Evolutionary conservation across 164 flowering plant species (phyloP).

Genomic region (Saururus chinensis): DNA sequence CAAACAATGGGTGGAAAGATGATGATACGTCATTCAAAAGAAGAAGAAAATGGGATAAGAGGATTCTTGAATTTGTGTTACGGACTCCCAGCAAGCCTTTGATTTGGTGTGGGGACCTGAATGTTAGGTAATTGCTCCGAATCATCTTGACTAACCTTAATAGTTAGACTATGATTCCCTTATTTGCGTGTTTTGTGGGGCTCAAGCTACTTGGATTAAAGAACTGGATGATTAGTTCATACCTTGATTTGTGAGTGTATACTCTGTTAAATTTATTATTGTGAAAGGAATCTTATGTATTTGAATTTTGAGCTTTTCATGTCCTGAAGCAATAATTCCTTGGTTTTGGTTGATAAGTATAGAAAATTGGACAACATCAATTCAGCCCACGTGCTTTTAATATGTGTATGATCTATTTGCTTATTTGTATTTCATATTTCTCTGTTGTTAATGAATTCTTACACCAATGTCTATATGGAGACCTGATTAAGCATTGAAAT

Average conservation of each 20-base stretch:
- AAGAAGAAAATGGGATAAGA: slow-evolving; percentile 98
- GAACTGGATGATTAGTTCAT: not conserved
- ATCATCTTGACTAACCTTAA: not conserved
- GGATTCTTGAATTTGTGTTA: slow-evolving; percentile 65
- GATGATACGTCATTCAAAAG: slow-evolving; percentile 81
- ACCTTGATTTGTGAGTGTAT: too few relatives aligned
- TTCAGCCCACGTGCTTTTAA: too few relatives aligned
- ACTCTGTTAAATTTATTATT: too few relatives aligned
- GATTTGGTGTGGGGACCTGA: slow-evolving; percentile 98
- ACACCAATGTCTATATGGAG: too few relatives aligned
- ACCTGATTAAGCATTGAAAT: too few relatives aligned
- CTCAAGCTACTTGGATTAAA: not conserved
- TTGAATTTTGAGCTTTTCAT: too few relatives aligned
- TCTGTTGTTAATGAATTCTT: not conserved
- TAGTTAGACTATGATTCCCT: not conserved
- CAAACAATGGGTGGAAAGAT: slow-evolving; percentile 99
- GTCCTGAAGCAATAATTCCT: too few relatives aligned
- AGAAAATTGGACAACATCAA: too few relatives aligned
- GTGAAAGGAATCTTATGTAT: too few relatives aligned
- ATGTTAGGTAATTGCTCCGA: slow-evolving; percentile 58
- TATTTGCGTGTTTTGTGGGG: not conserved
- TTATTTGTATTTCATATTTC: not conserved
- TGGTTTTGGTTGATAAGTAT: too few relatives aligned
- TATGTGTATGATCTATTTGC: not conserved
- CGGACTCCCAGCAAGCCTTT: slow-evolving; percentile 69